Conservation (phyloP, 2,329 filamentous ascomycete genomes). For the Penicillium sclerotiorum region DNA sequence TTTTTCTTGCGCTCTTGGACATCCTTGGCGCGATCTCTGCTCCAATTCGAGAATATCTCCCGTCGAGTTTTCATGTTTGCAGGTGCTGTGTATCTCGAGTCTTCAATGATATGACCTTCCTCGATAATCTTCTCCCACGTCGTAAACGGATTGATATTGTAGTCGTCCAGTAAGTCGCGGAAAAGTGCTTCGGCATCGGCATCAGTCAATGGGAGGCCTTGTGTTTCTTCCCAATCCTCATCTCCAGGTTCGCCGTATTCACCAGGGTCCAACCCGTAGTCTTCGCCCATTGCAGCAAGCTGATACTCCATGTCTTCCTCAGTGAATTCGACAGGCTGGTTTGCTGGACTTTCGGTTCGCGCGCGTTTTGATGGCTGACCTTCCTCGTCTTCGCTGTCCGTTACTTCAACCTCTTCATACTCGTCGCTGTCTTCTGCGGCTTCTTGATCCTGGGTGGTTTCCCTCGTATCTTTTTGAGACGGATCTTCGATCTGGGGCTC, state of each 20-base stretch:
- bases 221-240: constrained; percentile 67
- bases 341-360: constrained; percentile 53
- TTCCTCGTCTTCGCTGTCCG: constrained; percentile 58
- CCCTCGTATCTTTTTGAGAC: constrained; percentile 13
- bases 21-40: constrained; percentile 70
- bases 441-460: constrained; percentile 36
- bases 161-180: constrained; percentile 82
- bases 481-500: neutral
- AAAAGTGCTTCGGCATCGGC: constrained; percentile 79
- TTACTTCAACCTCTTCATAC: constrained; percentile 77
- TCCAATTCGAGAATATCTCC: constrained; percentile 85
- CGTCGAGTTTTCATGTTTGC: constrained; percentile 77
- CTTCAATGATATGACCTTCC: constrained; percentile 78
- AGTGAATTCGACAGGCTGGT: constrained; percentile 72
- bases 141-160: constrained; percentile 79
- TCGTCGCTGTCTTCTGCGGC: constrained; percentile 64
- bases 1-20: constrained; percentile 72
- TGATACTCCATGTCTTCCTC: constrained; percentile 96
- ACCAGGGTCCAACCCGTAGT: constrained; percentile 76
- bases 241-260: constrained; percentile 69
- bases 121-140: constrained; percentile 91
- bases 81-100: constrained; percentile 82
- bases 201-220: constrained; percentile 70
- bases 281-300: constrained; percentile 82
- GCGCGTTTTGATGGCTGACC: constrained; percentile 55